Percentiles rank a stretch among this genome's conserved stretches.
phyloP scores from a whole-genome alignment of 2,329 filamentous ascomycete genomes.

The Aspergillus sojae region DNA sequence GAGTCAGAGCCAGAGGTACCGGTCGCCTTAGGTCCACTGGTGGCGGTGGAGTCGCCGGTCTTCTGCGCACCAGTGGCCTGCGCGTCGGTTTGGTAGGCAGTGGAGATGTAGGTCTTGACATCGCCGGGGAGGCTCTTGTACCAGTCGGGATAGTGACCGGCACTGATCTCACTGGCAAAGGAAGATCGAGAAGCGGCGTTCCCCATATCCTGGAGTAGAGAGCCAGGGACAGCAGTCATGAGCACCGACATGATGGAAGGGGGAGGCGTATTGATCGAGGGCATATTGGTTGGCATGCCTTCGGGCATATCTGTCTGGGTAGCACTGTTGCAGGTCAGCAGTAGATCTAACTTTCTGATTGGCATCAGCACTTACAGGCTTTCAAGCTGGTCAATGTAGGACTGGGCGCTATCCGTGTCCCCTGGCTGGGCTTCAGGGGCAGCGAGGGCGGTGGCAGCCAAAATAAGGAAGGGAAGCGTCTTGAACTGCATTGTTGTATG shows the following conservation, averaged over 20 bases:
- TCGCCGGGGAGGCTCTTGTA: constrained; percentile 28
- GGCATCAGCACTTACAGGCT: constrained; percentile 1
- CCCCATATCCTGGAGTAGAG: constrained; percentile 22
- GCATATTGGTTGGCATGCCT: constrained; percentile 11
- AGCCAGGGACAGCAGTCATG: constrained; percentile 30
- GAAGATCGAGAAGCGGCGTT: constrained; percentile 24
- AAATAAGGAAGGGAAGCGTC: constrained; percentile 24
- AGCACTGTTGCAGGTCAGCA: neutral
- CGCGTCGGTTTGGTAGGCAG: neutral
- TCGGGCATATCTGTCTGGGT: neutral
- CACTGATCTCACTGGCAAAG: constrained; percentile 24
- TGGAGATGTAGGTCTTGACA: constrained; percentile 29
- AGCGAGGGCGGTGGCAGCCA: constrained; percentile 25
- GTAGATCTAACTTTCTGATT: neutral
- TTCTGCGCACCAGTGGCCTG: constrained; percentile 5
- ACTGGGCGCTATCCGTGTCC: constrained; percentile 6
- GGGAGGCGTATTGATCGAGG: constrained; percentile 11
- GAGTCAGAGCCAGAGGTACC: constrained; percentile 2
- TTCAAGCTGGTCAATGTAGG: constrained; percentile 7
- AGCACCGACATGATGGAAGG: constrained; percentile 29
- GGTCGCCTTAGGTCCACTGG: constrained; percentile 3
- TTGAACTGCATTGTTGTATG: constrained; percentile 27
- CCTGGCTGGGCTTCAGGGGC: constrained; percentile 13
- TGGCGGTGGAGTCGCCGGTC: constrained; percentile 1
- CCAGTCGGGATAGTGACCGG: constrained; percentile 31